Evolutionary conservation across 1,139 yeast species (phyloP).

Genomic region (Cylindricascospora bacillispora): DNA sequence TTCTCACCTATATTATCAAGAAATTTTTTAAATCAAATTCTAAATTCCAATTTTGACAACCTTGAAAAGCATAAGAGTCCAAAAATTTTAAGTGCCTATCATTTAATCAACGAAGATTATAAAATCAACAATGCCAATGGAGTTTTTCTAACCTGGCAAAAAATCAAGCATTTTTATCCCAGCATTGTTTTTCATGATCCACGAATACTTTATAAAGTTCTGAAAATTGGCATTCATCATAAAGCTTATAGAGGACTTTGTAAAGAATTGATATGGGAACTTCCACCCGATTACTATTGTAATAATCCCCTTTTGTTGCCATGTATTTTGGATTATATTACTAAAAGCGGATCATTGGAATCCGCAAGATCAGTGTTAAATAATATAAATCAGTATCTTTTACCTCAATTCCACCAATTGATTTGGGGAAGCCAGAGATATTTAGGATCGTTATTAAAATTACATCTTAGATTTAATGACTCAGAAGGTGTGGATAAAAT

Average conservation of each 20-base stretch:
- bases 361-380: conserved; percentile 24
- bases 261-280: conserved; percentile 21
- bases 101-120: conserved; percentile 16
- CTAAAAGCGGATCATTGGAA: conserved; percentile 20
- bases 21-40: conserved; percentile 7
- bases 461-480: conserved; percentile 31
- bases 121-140: conserved; percentile 18
- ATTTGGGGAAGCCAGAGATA: conserved; percentile 13
- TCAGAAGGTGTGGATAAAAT: conserved; percentile 31
- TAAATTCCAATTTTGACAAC: conserved; percentile 5
- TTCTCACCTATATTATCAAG: conserved; percentile 8
- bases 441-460: conserved; percentile 29
- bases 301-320: conserved; percentile 29
- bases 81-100: conserved; percentile 10
- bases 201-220: conserved; percentile 22
- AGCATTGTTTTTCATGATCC: conserved; percentile 17
- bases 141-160: conserved; percentile 17
- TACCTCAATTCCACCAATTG: conserved; percentile 17
- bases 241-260: conserved; percentile 24
- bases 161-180: conserved; percentile 11
- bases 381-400: conserved; percentile 13
- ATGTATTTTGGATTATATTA: conserved; percentile 26
- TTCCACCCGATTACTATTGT: conserved; percentile 28
- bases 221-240: conserved; percentile 26
- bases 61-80: conserved; percentile 6